phyloP scores from a whole-genome alignment of 306 rosid genomes.

The Oemleria cerasiformis region DNA sequence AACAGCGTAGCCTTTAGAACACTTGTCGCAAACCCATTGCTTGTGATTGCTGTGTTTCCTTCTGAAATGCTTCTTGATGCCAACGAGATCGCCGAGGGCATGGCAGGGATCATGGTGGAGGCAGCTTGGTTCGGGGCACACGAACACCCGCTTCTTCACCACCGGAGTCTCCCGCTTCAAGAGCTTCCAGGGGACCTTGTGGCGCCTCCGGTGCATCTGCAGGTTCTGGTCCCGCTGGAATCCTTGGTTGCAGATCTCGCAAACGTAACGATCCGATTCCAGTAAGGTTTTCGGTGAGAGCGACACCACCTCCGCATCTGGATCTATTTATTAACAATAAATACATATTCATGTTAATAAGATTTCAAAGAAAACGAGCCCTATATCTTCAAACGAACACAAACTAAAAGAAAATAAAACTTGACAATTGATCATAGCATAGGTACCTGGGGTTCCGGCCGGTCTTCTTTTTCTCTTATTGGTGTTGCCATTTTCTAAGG shows the following conservation, averaged over 20 bases:
- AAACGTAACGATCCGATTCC: slow-evolving; percentile 97
- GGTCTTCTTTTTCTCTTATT: slow-evolving; percentile 91
- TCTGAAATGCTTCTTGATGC: slow-evolving; percentile 91
- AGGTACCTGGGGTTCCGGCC: slow-evolving; percentile 93
- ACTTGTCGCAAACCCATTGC: slow-evolving; percentile 92
- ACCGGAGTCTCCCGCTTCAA: slow-evolving; percentile 83
- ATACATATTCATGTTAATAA: neutral
- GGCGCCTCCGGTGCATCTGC: slow-evolving; percentile 96
- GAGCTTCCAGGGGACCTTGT: slow-evolving; percentile 98
- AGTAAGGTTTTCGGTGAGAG: slow-evolving; percentile 86
- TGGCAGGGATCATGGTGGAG: slow-evolving; percentile 96
- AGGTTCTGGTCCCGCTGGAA: slow-evolving; percentile 99
- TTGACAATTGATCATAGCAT: neutral
- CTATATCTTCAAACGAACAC: too few species aligned
- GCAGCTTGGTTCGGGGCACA: slow-evolving; percentile 92
- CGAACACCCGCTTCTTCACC: slow-evolving; percentile 84
- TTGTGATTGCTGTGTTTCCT: slow-evolving; percentile 91
- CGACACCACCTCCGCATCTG: slow-evolving; percentile 98
- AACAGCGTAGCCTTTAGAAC: slow-evolving; percentile 91
- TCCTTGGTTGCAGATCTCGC: slow-evolving; percentile 99
- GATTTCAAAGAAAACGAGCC: too few species aligned
- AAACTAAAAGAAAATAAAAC: too few species aligned
- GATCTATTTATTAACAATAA: slow-evolving; percentile 47
- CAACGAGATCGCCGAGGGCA: slow-evolving; percentile 96
- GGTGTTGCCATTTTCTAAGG: slow-evolving; percentile 53